Conservation (phyloP, 2,329 filamentous ascomycete species). For the Aspergillus sclerotialis region DNA sequence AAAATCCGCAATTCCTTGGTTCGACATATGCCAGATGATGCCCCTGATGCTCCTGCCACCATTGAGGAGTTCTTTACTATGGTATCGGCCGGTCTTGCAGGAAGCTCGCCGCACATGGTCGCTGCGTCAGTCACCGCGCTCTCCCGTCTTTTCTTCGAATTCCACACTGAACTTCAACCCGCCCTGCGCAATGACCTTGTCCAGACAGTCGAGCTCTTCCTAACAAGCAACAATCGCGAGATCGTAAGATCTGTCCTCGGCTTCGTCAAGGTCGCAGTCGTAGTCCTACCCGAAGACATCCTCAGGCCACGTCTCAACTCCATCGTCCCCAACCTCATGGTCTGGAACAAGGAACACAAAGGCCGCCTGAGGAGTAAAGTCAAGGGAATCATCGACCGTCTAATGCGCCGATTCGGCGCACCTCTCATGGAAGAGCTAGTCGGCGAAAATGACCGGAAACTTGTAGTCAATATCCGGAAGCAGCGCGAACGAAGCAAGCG, state of each 20-base stretch:
- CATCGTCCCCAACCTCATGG: constrained; percentile 82
- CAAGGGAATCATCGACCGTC: constrained; percentile 93
- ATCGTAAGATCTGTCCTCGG: constrained; percentile 92
- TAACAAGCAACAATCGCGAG: constrained; percentile 93
- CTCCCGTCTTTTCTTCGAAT: constrained; percentile 88
- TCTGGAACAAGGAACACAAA: constrained; percentile 98
- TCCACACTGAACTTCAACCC: constrained; percentile 61
- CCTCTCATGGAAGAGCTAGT: constrained; percentile 72
- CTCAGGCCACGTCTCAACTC: constrained; percentile 70
- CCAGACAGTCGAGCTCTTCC: constrained; percentile 90
- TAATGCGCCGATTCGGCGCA: constrained; percentile 84
- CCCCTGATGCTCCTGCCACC: constrained; percentile 67
- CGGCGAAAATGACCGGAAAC: constrained; percentile 79
- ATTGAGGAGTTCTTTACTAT: constrained; percentile 97
- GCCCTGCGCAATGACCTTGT: constrained; percentile 76
- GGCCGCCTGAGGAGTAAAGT: constrained; percentile 95
- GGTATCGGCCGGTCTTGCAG: constrained; percentile 91
- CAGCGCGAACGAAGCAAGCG: constrained; percentile 84
- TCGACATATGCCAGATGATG: constrained; percentile 75
- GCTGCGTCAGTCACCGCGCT: constrained; percentile 94
- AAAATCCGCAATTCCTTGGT: constrained; percentile 87
- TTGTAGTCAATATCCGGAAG: constrained; percentile 92
- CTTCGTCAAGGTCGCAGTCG: constrained; percentile 93
- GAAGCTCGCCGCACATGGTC: constrained; percentile 92
- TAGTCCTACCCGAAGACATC: constrained; percentile 71